Percentiles rank a stretch among this genome's conserved stretches.
These are phyloP conservation scores for Lindgomyces ingoldianus DNA, from an alignment of 495 filamentous ascomycete genomes.

Conservation along the genomic window DNA sequence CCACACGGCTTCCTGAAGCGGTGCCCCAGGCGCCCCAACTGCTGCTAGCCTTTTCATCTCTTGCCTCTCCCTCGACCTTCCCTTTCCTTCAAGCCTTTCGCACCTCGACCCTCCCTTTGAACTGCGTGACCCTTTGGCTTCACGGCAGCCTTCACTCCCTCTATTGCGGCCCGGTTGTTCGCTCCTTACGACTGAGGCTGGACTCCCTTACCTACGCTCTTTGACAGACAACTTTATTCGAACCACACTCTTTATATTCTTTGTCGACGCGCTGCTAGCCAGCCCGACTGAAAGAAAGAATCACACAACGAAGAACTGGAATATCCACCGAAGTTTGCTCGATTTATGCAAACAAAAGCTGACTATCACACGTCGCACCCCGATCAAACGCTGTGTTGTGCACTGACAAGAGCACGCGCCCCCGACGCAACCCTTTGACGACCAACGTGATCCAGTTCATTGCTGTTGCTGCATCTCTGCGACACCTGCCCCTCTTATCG, in stretches of 20 bases:
- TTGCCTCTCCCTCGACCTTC: conserved; percentile 38
- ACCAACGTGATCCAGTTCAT: conserved; percentile 15
- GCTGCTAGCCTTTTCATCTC: conserved; percentile 5
- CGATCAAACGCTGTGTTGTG: conserved; percentile 18
- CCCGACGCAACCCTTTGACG: conserved; percentile 8
- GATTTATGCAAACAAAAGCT: too few relatives aligned
- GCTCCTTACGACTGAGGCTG: conserved; percentile 45
- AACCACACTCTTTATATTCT: conserved; percentile 5
- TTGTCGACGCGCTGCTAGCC: conserved; percentile 35
- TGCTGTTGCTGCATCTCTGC: conserved; percentile 13
- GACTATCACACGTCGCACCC: conserved; percentile 13
- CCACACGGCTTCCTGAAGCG: background rate
- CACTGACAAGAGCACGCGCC: conserved; percentile 23
- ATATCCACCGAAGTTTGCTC: too few relatives aligned
- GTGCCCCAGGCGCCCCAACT: background rate
- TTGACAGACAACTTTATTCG: conserved; percentile 34
- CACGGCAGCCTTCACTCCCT: conserved; percentile 21
- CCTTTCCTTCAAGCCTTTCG: conserved; percentile 41
- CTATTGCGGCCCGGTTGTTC: conserved; percentile 45
- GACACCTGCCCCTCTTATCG: conserved; percentile 10
- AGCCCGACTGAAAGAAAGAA: conserved; percentile 8
- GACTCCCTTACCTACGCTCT: conserved; percentile 31
- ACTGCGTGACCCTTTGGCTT: conserved; percentile 38
- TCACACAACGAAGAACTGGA: background rate
- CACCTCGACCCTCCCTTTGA: conserved; percentile 50